Percentiles rank a stretch among this genome's conserved stretches.
phyloP scores from a whole-genome alignment of 345 rosid species.

The rapeseed (Brassica napus) region DNA sequence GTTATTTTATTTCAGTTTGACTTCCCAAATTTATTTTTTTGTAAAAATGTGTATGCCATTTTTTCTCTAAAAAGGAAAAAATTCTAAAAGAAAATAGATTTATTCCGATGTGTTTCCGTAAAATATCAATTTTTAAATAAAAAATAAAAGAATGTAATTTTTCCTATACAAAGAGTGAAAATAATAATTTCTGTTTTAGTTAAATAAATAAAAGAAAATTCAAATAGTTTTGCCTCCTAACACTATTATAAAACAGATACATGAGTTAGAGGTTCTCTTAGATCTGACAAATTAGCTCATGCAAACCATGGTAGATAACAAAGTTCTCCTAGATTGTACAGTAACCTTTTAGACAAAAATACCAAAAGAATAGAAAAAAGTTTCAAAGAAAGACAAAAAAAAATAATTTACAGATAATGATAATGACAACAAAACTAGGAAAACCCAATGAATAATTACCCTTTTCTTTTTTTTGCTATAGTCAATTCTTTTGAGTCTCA shows the following conservation, averaged over 20 bases:
- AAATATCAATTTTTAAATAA: too few relatives aligned
- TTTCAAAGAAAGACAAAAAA: neutral
- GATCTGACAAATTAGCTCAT: neutral
- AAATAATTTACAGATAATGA: neutral
- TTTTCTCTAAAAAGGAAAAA: too few relatives aligned
- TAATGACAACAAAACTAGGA: neutral
- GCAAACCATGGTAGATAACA: neutral
- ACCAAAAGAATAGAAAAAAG: neutral
- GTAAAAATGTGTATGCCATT: too few relatives aligned
- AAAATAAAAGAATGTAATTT: too few relatives aligned
- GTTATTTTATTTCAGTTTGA: neutral
- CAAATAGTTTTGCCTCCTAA: too few relatives aligned
- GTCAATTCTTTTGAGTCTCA: conserved; percentile 28
- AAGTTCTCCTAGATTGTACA: neutral
- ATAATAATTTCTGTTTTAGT: too few relatives aligned
- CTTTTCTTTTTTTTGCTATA: neutral
- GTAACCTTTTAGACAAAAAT: neutral
- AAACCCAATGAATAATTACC: neutral
- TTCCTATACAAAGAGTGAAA: too few relatives aligned
- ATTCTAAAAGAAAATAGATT: too few relatives aligned
- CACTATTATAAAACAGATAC: neutral
- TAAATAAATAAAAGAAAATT: too few relatives aligned
- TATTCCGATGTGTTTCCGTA: too few relatives aligned
- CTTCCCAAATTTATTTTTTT: neutral
- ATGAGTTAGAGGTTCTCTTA: neutral